Evolutionary conservation across 1,284 basidiomycete genomes (phyloP).

Genomic region (Cryptococcus wingfieldii): DNA sequence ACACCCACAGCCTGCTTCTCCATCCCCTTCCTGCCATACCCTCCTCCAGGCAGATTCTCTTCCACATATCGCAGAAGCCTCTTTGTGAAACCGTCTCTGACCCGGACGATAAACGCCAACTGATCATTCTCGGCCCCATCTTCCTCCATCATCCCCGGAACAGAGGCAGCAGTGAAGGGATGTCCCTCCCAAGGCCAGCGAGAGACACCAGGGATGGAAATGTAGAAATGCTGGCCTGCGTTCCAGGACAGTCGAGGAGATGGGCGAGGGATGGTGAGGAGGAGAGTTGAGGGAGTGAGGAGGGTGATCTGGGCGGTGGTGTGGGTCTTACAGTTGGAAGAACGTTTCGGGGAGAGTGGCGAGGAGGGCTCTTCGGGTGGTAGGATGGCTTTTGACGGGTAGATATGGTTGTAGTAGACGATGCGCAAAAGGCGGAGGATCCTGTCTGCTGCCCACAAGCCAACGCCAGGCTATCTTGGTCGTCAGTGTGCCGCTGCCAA

Average conservation of each 20-base stretch:
- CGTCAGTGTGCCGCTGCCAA: conserved; percentile 26
- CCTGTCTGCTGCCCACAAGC: conserved; percentile 64
- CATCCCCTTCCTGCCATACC: conserved; percentile 17
- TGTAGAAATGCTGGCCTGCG: conserved; percentile 40
- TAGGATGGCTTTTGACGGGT: not conserved
- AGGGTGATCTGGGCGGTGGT: conserved; percentile 40
- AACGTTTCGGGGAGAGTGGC: conserved; percentile 18
- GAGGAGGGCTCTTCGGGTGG: conserved; percentile 29
- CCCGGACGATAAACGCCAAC: conserved; percentile 31
- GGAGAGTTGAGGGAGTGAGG: conserved; percentile 26
- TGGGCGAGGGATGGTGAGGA: conserved; percentile 20
- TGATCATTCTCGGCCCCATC: conserved; percentile 23
- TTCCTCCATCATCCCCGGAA: conserved; percentile 11
- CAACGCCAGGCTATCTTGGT: conserved; percentile 57
- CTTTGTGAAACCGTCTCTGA: conserved; percentile 35
- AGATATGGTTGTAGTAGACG: conserved; percentile 54
- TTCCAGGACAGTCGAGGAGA: conserved; percentile 27
- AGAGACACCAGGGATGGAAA: conserved; percentile 38
- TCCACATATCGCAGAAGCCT: conserved; percentile 15
- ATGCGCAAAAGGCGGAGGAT: conserved; percentile 55
- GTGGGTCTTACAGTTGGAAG: conserved; percentile 22
- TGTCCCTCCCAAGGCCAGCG: conserved; percentile 43
- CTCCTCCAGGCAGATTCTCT: conserved; percentile 15
- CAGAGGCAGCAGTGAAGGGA: conserved; percentile 40
- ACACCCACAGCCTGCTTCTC: conserved; percentile 14